These are phyloP conservation scores for Auriscalpium microsporum DNA, from an alignment of 768 basidiomycete genomes.

Conservation along the genomic window DNA sequence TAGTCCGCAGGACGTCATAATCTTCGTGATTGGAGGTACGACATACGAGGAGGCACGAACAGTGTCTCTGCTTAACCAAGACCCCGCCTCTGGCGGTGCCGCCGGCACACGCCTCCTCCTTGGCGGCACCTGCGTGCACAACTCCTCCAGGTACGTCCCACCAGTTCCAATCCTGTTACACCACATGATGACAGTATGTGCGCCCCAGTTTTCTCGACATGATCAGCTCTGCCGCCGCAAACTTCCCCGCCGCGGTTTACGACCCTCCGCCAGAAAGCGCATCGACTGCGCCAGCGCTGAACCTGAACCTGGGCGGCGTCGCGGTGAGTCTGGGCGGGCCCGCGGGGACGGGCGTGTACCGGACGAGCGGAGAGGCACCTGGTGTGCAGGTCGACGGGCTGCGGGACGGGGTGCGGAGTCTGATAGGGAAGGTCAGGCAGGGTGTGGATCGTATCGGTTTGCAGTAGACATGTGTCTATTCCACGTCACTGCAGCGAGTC, in stretches of 20 bases:
- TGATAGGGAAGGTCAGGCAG: slow-evolving; percentile 85
- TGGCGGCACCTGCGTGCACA: slow-evolving; percentile 93
- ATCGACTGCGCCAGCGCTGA: slow-evolving; percentile 69
- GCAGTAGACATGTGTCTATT: slow-evolving; percentile 4
- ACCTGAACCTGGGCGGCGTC: slow-evolving; percentile 86
- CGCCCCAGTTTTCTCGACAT: slow-evolving; percentile 74
- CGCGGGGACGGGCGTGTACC: slow-evolving; percentile 75
- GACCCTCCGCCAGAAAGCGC: slow-evolving; percentile 71
- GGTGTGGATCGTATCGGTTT: slow-evolving; percentile 59
- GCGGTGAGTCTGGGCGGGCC: slow-evolving; percentile 91
- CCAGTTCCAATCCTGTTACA: not conserved
- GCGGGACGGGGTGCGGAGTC: slow-evolving; percentile 77
- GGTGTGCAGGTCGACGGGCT: slow-evolving; percentile 83
- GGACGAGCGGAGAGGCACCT: slow-evolving; percentile 60
- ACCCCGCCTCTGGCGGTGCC: slow-evolving; percentile 45
- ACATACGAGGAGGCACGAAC: slow-evolving; percentile 93
- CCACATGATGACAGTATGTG: slow-evolving; percentile 6
- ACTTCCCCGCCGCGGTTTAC: slow-evolving; percentile 57
- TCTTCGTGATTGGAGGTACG: slow-evolving; percentile 94
- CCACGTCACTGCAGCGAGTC: no score
- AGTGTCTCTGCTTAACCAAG: slow-evolving; percentile 81
- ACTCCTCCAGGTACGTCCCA: slow-evolving; percentile 70
- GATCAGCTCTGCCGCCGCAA: slow-evolving; percentile 63
- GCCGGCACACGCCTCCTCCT: slow-evolving; percentile 73
- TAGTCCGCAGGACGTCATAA: slow-evolving; percentile 92